Conservation (phyloP, 2,329 filamentous ascomycete genomes). For the Coniochaeta sp. region DNA sequence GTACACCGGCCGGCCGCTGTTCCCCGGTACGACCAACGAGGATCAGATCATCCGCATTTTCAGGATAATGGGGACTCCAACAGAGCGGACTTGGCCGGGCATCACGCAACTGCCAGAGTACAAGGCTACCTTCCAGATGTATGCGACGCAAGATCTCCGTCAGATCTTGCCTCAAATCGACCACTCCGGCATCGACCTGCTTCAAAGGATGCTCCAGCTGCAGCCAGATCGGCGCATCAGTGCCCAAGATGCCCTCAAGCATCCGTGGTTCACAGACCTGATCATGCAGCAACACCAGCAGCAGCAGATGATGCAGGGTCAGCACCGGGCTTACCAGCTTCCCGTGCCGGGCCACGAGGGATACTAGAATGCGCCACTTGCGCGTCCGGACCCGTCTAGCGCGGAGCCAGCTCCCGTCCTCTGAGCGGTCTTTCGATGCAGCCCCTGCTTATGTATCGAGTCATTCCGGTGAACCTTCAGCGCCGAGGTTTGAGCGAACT, state of each 20-base stretch:
- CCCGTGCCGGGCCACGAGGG: slow-evolving; percentile 26
- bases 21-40: slow-evolving; percentile 96
- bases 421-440: not conserved
- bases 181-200: slow-evolving; percentile 73
- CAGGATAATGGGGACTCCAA: slow-evolving; percentile 95
- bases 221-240: slow-evolving; percentile 87
- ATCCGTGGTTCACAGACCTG: slow-evolving; percentile 86
- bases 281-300: slow-evolving; percentile 44
- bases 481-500: no score
- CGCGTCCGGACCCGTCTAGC: not conserved
- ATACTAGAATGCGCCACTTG: slow-evolving; percentile 7
- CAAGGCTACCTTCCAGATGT: slow-evolving; percentile 90
- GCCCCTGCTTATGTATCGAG: no score
- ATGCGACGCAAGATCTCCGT: slow-evolving; percentile 83
- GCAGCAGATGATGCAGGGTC: slow-evolving; percentile 22
- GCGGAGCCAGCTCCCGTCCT: not conserved
- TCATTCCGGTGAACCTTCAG: no score
- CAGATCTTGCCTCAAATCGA: slow-evolving; percentile 89
- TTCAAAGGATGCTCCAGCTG: slow-evolving; percentile 87
- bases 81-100: slow-evolving; percentile 90
- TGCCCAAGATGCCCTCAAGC: slow-evolving; percentile 76
- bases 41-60: slow-evolving; percentile 97
- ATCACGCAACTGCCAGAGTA: slow-evolving; percentile 97
- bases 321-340: slow-evolving; percentile 25
- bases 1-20: slow-evolving; percentile 92